phyloP scores from a whole-genome alignment of 345 rosid species.

The Physaria fendleri region DNA sequence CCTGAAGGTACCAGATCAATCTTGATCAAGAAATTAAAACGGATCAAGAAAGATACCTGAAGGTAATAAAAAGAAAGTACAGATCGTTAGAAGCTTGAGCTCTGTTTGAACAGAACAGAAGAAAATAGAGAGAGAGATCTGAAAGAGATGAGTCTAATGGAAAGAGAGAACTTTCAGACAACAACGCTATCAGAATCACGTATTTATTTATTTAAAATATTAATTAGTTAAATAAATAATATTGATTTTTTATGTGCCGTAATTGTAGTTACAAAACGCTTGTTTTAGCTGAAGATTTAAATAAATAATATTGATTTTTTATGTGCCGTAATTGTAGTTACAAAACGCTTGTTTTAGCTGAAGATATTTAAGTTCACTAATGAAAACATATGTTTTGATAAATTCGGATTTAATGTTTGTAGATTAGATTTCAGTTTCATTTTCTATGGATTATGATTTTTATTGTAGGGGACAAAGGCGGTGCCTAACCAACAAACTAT shows the following conservation, averaged over 20 bases:
- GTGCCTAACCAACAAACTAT: slow-evolving; percentile 16
- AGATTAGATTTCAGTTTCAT: slow-evolving; percentile 15
- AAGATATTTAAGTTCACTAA: background rate
- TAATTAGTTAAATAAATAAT: background rate
- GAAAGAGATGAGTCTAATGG: slow-evolving; percentile 5
- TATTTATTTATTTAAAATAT: background rate
- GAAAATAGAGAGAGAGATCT: slow-evolving; percentile 13
- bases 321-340: background rate
- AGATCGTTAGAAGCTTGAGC: background rate
- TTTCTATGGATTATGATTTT: background rate
- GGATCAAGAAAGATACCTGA: slow-evolving; percentile 11
- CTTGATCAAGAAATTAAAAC: background rate
- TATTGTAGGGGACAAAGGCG: slow-evolving; percentile 14
- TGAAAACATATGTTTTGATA: background rate
- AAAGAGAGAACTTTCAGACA: slow-evolving; percentile 13
- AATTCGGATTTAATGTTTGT: background rate
- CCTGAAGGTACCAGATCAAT: slow-evolving; percentile 14
- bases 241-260: background rate
- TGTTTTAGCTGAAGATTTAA: background rate
- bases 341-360: background rate
- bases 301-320: background rate
- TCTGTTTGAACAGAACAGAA: background rate
- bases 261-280: background rate
- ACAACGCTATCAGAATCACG: slow-evolving; percentile 7
- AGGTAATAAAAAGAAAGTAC: background rate